phyloP scores from a whole-genome alignment of 371 early-diverging fungal species.

The Parasitella parasitica region DNA sequence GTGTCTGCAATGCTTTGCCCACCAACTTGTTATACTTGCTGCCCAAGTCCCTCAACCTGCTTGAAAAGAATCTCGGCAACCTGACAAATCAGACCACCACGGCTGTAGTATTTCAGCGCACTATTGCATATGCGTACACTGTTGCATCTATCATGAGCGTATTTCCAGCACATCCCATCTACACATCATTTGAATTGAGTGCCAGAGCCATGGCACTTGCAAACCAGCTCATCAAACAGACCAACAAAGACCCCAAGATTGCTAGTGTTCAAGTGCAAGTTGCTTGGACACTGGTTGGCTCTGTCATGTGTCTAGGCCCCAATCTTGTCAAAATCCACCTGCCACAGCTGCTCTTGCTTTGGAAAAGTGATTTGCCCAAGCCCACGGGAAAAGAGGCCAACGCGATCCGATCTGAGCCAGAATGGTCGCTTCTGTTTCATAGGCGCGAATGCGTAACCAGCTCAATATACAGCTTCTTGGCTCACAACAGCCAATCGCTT shows the following conservation, averaged over 20 bases:
- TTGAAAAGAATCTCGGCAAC: constrained; percentile 62
- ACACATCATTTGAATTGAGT: constrained; percentile 74
- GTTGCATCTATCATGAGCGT: constrained; percentile 75
- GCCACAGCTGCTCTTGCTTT: constrained; percentile 74
- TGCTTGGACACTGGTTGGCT: constrained; percentile 80
- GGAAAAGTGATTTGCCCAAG: constrained; percentile 70
- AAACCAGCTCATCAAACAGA: constrained; percentile 68
- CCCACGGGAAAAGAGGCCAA: constrained; percentile 61
- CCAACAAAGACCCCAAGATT: constrained; percentile 60
- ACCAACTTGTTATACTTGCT: constrained; percentile 62
- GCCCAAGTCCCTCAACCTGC: constrained; percentile 52
- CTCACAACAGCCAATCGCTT: constrained; percentile 66
- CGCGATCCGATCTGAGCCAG: constrained; percentile 58
- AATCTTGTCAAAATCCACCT: constrained; percentile 80
- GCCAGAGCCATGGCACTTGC: constrained; percentile 77
- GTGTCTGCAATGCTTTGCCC: constrained; percentile 68
- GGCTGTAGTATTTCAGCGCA: constrained; percentile 52
- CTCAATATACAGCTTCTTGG: constrained; percentile 72
- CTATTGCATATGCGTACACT: constrained; percentile 65
- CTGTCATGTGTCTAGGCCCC: constrained; percentile 80
- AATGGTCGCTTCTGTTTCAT: constrained; percentile 70
- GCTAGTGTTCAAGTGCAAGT: constrained; percentile 71
- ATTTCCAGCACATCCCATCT: constrained; percentile 66
- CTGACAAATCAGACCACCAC: constrained; percentile 45
- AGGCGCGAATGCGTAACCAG: constrained; percentile 70